Base-by-base conservation (phyloP, 2,329 filamentous ascomycete species). In the Colletotrichum eremochloae region DNA sequence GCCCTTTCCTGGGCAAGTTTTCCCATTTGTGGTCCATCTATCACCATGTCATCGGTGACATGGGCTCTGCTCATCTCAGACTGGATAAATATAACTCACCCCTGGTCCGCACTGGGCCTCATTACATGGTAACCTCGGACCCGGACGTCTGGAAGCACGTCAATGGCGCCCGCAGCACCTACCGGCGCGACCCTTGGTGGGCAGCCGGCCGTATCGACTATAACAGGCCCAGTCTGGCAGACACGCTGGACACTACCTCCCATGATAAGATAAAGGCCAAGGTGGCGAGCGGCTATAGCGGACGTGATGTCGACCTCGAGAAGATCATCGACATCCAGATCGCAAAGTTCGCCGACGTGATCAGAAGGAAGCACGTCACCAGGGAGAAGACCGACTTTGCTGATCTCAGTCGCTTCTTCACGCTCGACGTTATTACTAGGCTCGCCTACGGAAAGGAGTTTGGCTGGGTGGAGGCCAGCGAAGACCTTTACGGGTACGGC, bases 341-440 rank as follows among this genome's bases (percentile, higher is more conserved):
- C 36, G 36, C 55, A 20, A 57, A 57, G n/a, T 29, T 57, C 20
- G 36, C 36, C 18, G 60, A 56, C 24, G 9, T 58, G 36, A 58
- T 69, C 15, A 60, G 53, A 40, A 48, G 31, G n/a, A 66, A 66
- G 36, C 62, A 69, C 18, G 18, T 69, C 33, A 56, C 60, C 48
- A 65, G 33, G 36, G 36, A 36, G 20, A 57, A 57, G 31, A 24
- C 48, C 29, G 76, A 84, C 87, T 73, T 75, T 86, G 56, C 81
- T 81, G 15, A 76, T 76, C 9, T 81, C 82, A 50, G 80, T 83
- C 82, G 84, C 33, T 86, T 81, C 78, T 84, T 87, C 68, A 86
- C 85, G 0, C 77, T 88, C 2, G 86, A 88, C 72, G 82, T 86
- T 24, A 84, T 88, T 62, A 85, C 82, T 48, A 81, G 81, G 40